Conservation (phyloP, 2,329 filamentous ascomycete genomes). For the Grosmannia clavigera region DNA sequence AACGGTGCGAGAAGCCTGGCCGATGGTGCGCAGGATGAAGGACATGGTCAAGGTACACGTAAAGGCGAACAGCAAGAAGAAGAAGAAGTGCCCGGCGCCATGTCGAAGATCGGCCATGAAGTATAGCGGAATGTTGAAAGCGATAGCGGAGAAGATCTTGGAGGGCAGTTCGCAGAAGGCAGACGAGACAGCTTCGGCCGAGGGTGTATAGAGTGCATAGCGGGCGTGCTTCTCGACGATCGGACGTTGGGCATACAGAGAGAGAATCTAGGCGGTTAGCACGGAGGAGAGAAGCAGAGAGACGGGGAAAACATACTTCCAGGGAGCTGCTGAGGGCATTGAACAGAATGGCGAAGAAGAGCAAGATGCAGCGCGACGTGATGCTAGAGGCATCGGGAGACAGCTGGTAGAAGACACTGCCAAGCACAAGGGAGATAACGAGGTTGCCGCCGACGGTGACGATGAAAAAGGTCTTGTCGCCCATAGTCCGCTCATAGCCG, state of each 20-base stretch:
- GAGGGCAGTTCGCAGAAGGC: constrained; percentile 80
- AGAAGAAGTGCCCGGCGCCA: constrained; percentile 67
- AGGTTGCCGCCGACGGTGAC: constrained; percentile 59
- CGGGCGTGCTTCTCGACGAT: constrained; percentile 84
- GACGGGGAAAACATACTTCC: constrained; percentile 29
- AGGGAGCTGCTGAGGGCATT: constrained; percentile 72
- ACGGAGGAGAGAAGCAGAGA: no score
- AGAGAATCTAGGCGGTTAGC: constrained; percentile 42
- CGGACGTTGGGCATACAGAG: constrained; percentile 74
- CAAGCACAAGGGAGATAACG: constrained; percentile 24
- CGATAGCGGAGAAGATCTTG: constrained; percentile 60
- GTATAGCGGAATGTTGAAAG: constrained; percentile 72
- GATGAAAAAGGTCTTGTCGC: constrained; percentile 63
- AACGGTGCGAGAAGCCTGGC: constrained; percentile 57
- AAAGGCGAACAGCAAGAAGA: constrained; percentile 70
- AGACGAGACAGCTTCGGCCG: constrained; percentile 70
- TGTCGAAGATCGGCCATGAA: constrained; percentile 76
- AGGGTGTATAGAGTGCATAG: constrained; percentile 90
- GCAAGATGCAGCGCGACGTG: constrained; percentile 53
- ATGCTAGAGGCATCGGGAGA: constrained; percentile 26
- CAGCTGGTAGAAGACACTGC: constrained; percentile 8
- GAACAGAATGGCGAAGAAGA: constrained; percentile 81
- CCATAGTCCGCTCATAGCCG: constrained; percentile 62
- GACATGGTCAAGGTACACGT: constrained; percentile 65
- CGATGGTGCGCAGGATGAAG: constrained; percentile 74